Evolutionary conservation across 495 filamentous ascomycete species (phyloP).

Genomic region (Talaromyces proteolyticus): DNA sequence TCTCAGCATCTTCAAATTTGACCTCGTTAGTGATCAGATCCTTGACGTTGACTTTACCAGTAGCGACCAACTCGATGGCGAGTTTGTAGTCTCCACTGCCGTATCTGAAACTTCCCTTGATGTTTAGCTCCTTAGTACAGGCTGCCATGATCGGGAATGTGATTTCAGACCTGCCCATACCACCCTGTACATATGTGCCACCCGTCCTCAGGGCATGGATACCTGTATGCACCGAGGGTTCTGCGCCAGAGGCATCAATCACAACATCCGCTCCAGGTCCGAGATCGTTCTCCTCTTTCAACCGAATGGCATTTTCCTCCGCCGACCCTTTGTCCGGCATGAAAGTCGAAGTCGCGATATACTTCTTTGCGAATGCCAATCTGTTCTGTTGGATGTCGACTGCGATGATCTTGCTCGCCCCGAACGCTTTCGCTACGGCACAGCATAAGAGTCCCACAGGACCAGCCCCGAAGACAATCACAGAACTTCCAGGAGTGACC

Average conservation of each 20-base stretch:
- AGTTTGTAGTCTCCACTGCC: conserved; percentile 50
- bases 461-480: conserved; percentile 50
- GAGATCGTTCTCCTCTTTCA: conserved; percentile 38
- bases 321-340: conserved; percentile 28
- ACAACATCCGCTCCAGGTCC: conserved; percentile 48
- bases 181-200: conserved; percentile 56
- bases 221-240: conserved; percentile 46
- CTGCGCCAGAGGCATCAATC: conserved; percentile 52
- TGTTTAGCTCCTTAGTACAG: conserved; percentile 46
- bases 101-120: conserved; percentile 51
- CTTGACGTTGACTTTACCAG: conserved; percentile 46
- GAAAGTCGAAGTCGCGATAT: conserved; percentile 37
- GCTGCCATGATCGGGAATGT: conserved; percentile 50
- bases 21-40: conserved; percentile 45
- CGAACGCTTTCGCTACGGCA: conserved; percentile 46
- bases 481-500: conserved; percentile 39
- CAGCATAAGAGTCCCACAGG: conserved; percentile 51
- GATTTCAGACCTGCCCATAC: conserved; percentile 52
- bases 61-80: conserved; percentile 44
- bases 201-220: conserved; percentile 45
- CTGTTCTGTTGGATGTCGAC: conserved; percentile 49
- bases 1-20: conserved; percentile 46
- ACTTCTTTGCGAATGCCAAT: conserved; percentile 46
- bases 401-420: conserved; percentile 44
- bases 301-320: conserved; percentile 31